phyloP scores from a whole-genome alignment of 2,329 filamentous ascomycete species.

The Aspergillus sp. region DNA sequence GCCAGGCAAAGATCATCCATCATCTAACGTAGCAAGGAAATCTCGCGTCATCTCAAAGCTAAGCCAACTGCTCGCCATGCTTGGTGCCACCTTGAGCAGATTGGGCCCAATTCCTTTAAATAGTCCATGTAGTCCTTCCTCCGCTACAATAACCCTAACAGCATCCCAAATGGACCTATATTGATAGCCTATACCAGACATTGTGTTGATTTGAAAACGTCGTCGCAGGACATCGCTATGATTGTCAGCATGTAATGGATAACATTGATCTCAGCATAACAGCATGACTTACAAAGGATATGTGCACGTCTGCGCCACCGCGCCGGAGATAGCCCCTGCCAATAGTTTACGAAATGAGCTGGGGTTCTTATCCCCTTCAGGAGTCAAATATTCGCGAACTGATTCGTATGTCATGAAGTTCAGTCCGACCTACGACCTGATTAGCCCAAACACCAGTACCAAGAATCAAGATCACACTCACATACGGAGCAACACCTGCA shows the following conservation, averaged over 20 bases:
- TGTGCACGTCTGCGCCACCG: slow-evolving; percentile 92
- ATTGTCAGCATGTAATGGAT: slow-evolving; percentile 3
- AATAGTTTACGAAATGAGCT: slow-evolving; percentile 69
- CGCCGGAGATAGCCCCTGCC: slow-evolving; percentile 89
- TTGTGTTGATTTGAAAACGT: slow-evolving; percentile 97
- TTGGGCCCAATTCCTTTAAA: slow-evolving; percentile 98
- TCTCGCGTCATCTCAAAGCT: slow-evolving; percentile 93
- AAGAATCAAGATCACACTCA: slow-evolving; percentile 34
- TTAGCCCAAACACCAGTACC: slow-evolving; percentile 5
- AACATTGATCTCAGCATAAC: background rate
- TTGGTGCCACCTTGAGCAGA: slow-evolving; percentile 90
- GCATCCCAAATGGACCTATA: slow-evolving; percentile 85
- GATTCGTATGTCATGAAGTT: slow-evolving; percentile 99
- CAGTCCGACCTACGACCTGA: slow-evolving; percentile 61
- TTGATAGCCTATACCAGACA: slow-evolving; percentile 95
- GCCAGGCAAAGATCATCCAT: slow-evolving; percentile 2
- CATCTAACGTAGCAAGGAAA: slow-evolving; percentile 57
- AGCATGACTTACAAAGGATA: slow-evolving; percentile 74
- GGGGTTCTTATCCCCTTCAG: slow-evolving; percentile 79
- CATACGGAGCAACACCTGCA: slow-evolving; percentile 91
- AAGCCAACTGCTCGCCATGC: slow-evolving; percentile 97
- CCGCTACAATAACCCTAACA: slow-evolving; percentile 66
- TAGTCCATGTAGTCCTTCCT: slow-evolving; percentile 76
- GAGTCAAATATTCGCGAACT: slow-evolving; percentile 73
- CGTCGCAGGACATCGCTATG: slow-evolving; percentile 78